phyloP scores from a whole-genome alignment of 2,329 filamentous ascomycete species.

The Alternaria sp. region DNA sequence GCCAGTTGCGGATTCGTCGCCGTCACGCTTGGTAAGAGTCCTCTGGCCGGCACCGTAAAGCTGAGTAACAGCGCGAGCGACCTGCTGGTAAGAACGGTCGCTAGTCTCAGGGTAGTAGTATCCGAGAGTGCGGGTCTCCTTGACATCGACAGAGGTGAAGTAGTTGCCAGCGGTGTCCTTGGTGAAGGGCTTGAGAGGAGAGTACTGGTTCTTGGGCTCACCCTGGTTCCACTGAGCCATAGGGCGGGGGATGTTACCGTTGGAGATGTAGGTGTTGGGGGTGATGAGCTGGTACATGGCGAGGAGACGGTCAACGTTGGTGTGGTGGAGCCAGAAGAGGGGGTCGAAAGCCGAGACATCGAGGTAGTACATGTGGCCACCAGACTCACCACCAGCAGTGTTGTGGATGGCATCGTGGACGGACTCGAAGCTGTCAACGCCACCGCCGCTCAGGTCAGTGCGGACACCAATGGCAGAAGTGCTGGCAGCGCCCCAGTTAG shows the following conservation, averaged over 20 bases:
- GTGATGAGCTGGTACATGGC: constrained; percentile 79
- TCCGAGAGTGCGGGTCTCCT: constrained; percentile 50
- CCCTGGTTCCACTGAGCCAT: constrained; percentile 52
- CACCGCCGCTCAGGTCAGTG: constrained; percentile 33
- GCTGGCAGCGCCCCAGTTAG: constrained; percentile 37
- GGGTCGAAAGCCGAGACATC: constrained; percentile 80
- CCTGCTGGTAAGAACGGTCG: constrained; percentile 26
- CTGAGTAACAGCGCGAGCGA: constrained; percentile 34
- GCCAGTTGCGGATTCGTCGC: constrained; percentile 13
- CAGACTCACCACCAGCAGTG: constrained; percentile 51
- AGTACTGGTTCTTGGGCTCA: constrained; percentile 58
- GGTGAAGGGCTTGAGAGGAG: constrained; percentile 51
- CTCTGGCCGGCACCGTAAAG: constrained; percentile 52
- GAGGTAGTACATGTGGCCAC: constrained; percentile 76
- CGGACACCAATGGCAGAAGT: constrained; percentile 42
- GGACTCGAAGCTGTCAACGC: constrained; percentile 46
- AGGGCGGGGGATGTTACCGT: constrained; percentile 34
- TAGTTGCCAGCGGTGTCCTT: constrained; percentile 55
- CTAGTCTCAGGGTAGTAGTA: constrained; percentile 48
- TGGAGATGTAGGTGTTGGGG: constrained; percentile 71
- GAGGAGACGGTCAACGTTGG: constrained; percentile 58
- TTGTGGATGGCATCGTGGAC: constrained; percentile 45
- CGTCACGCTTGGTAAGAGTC: constrained; percentile 30
- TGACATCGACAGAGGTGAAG: constrained; percentile 41
- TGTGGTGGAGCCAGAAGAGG: constrained; percentile 55